Evolutionary conservation across 2,329 filamentous ascomycete species (phyloP).

Genomic region (Cryphonectria naterciae): DNA sequence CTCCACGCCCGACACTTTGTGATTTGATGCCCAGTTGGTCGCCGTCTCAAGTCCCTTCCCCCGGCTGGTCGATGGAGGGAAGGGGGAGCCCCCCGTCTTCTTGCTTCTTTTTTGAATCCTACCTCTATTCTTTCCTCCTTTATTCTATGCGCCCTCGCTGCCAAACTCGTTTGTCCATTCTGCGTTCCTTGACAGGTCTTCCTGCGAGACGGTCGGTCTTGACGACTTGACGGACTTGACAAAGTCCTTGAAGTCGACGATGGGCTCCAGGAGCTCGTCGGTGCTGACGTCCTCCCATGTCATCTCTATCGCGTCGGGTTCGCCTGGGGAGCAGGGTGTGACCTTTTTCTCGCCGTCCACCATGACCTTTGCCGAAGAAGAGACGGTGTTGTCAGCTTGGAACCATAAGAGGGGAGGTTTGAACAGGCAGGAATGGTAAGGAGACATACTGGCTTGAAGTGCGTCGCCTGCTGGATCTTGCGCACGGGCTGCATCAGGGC

Average conservation of each 20-base stretch:
- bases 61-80: too few relatives aligned
- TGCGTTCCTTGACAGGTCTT: slow-evolving; percentile 80
- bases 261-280: slow-evolving; percentile 83
- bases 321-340: slow-evolving; percentile 93
- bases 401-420: background rate
- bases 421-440: background rate
- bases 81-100: background rate
- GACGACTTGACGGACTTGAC: slow-evolving; percentile 87
- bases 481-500: slow-evolving; percentile 96
- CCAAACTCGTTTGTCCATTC: slow-evolving; percentile 98
- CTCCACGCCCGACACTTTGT: background rate
- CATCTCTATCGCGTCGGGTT: slow-evolving; percentile 86
- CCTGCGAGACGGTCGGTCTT: slow-evolving; percentile 85
- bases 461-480: slow-evolving; percentile 95
- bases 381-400: background rate
- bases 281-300: slow-evolving; percentile 86
- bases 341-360: slow-evolving; percentile 69
- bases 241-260: slow-evolving; percentile 89
- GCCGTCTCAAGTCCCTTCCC: background rate
- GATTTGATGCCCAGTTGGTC: background rate
- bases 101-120: too few relatives aligned
- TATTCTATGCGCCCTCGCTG: slow-evolving; percentile 72
- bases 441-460: slow-evolving; percentile 83
- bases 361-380: slow-evolving; percentile 58
- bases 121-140: background rate